Conservation (phyloP, 441 rosid genomes). For the Populus hybrid region DNA sequence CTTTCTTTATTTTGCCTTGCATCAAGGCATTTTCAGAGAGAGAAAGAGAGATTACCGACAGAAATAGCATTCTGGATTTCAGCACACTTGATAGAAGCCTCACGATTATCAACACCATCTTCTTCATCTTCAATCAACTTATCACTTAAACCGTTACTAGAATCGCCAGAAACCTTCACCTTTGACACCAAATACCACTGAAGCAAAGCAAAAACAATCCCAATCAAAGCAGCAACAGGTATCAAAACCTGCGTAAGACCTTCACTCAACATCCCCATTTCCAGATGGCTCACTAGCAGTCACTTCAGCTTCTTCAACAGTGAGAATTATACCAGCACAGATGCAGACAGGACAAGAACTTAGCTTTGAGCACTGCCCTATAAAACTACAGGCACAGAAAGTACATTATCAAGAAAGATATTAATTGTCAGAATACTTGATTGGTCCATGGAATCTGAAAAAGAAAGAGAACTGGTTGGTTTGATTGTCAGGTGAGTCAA, state of each 20-base stretch:
- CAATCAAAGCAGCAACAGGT: conserved; percentile 65
- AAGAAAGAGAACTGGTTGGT: conserved; percentile 32
- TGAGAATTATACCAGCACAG: not conserved
- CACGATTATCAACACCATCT: conserved; percentile 64
- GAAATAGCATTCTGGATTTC: conserved; percentile 85
- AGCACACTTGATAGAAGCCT: conserved; percentile 62
- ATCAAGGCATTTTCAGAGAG: not conserved
- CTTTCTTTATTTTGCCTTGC: not conserved
- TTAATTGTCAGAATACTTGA: conserved; percentile 13
- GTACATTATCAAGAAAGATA: conserved; percentile 16
- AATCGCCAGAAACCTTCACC: conserved; percentile 41
- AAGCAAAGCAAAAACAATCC: conserved; percentile 61
- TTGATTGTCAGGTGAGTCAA: conserved; percentile 34
- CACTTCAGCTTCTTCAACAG: not conserved
- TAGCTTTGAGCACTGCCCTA: not conserved
- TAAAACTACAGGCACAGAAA: not conserved
- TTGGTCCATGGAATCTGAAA: conserved; percentile 12
- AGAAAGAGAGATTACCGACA: conserved; percentile 24
- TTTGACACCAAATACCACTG: conserved; percentile 64
- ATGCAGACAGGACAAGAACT: not conserved
- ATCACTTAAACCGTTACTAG: conserved; percentile 44
- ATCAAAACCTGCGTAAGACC: conserved; percentile 57
- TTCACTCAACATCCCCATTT: conserved; percentile 50
- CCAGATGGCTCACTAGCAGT: conserved; percentile 17
- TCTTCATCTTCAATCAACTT: conserved; percentile 74